phyloP scores from a whole-genome alignment of 257 asterid genomes.

The Fraxinus cuspidata region DNA sequence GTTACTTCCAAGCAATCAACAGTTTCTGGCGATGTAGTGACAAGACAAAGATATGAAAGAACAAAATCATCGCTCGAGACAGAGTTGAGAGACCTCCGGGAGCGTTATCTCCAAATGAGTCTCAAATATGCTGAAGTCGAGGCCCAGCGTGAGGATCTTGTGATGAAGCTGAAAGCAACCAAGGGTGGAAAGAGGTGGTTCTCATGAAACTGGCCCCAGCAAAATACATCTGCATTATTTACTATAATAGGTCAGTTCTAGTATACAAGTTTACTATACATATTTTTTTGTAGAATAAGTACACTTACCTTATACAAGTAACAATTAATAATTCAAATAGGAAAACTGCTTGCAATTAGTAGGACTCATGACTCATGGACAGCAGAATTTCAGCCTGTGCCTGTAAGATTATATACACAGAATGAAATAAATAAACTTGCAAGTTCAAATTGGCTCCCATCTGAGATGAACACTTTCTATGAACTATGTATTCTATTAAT shows the following conservation, averaged over 20 bases:
- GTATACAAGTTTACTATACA: not conserved
- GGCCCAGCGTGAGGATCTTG: slow-evolving; percentile 80
- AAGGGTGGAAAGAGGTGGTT: slow-evolving; percentile 72
- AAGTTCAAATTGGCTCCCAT: not conserved
- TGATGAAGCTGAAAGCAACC: slow-evolving; percentile 76
- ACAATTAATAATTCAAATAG: not conserved
- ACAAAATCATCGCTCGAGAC: slow-evolving; percentile 74
- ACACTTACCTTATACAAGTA: slow-evolving; percentile 12
- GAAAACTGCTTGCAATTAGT: slow-evolving; percentile 18
- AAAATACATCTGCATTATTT: not conserved
- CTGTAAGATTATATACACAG: not conserved
- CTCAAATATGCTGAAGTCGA: slow-evolving; percentile 92
- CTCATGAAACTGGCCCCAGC: slow-evolving; percentile 33
- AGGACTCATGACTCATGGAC: slow-evolving; percentile 17
- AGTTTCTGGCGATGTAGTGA: slow-evolving; percentile 33
- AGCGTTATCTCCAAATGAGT: slow-evolving; percentile 86
- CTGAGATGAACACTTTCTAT: not conserved
- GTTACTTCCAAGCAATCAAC: slow-evolving; percentile 31
- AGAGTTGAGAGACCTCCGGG: slow-evolving; percentile 76
- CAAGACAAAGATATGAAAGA: slow-evolving; percentile 56
- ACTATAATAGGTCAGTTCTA: not conserved
- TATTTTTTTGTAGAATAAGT: slow-evolving; percentile 21
- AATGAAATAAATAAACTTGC: slow-evolving; percentile 1
- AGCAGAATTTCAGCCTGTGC: not conserved
- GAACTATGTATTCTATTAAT: not conserved